These are phyloP conservation scores for Aureobasidium sp. DNA, from an alignment of 2,329 filamentous ascomycete genomes.

Conservation along the genomic window DNA sequence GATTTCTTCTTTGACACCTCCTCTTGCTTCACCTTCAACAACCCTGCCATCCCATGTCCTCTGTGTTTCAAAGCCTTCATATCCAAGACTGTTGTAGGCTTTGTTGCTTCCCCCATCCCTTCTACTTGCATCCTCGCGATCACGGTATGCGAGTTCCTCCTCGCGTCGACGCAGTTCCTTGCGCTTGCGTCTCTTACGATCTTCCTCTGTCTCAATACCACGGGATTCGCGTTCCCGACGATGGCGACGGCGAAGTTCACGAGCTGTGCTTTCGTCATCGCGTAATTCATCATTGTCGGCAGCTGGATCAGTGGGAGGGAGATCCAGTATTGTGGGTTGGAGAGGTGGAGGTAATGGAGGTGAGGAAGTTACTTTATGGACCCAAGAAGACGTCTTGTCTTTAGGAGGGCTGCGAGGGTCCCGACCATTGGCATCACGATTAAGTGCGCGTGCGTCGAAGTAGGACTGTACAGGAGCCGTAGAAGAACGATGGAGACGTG, in stretches of 20 bases:
- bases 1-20: slow-evolving; percentile 15
- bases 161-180: slow-evolving; percentile 16
- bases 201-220: slow-evolving; percentile 17
- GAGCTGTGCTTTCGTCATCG: slow-evolving; percentile 19
- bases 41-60: slow-evolving; percentile 35
- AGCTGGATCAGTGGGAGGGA: slow-evolving; percentile 20
- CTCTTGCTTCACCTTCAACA: slow-evolving; percentile 21
- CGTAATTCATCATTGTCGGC: slow-evolving; percentile 21
- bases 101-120: background rate
- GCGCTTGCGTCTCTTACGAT: slow-evolving; percentile 18
- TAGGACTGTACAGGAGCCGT: slow-evolving; percentile 33
- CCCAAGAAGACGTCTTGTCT: slow-evolving; percentile 44
- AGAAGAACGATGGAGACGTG: slow-evolving; percentile 24
- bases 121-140: slow-evolving; percentile 26
- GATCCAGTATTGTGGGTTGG: slow-evolving; percentile 40
- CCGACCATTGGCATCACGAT: slow-evolving; percentile 20
- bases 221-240: slow-evolving; percentile 17
- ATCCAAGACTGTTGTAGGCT: slow-evolving; percentile 24
- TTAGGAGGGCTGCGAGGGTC: slow-evolving; percentile 24
- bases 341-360: slow-evolving; percentile 38
- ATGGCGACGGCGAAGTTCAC: slow-evolving; percentile 22
- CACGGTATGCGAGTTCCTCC: slow-evolving; percentile 18
- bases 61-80: slow-evolving; percentile 25
- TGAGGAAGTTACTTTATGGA: slow-evolving; percentile 37
- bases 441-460: slow-evolving; percentile 36